Conservation (phyloP, 2,329 filamentous ascomycete species). For the Neofusicoccum parvum region DNA sequence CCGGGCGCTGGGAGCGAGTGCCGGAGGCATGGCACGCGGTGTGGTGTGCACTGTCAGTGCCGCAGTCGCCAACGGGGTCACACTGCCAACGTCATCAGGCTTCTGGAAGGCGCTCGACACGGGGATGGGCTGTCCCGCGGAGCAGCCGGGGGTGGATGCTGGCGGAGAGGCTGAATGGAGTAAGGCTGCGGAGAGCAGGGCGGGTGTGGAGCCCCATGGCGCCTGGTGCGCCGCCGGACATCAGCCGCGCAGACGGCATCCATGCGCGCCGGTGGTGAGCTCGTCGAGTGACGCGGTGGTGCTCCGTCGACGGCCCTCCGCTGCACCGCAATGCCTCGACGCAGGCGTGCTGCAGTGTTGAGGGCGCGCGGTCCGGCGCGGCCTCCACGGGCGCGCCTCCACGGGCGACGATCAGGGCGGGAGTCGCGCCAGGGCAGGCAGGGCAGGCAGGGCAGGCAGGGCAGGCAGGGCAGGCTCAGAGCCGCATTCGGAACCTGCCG, state of each 20-base stretch:
- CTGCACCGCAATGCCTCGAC: too few relatives aligned
- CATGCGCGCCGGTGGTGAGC: constrained; percentile 13
- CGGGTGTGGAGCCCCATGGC: constrained; percentile 7
- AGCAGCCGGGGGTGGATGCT: background rate
- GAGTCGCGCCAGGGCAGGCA: too few relatives aligned
- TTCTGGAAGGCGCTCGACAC: constrained; percentile 4
- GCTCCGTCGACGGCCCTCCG: too few relatives aligned
- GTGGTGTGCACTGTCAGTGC: background rate
- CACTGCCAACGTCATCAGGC: background rate
- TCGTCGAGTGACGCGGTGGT: background rate
- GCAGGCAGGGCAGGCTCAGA: background rate
- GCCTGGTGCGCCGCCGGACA: background rate
- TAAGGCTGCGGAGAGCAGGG: constrained; percentile 15
- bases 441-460: background rate
- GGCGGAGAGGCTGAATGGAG: constrained; percentile 6
- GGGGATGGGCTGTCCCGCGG: background rate
- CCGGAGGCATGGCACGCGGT: background rate
- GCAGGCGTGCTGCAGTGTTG: too few relatives aligned
- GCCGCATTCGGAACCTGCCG: background rate
- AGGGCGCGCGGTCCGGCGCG: background rate
- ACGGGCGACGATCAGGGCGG: background rate
- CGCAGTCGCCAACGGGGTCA: background rate
- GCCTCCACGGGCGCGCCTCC: background rate
- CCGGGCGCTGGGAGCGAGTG: background rate
- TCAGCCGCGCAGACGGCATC: background rate